These are phyloP conservation scores for Hemisphaericaspora lyxosophila DNA, from an alignment of 1,139 yeast genomes.

Conservation along the genomic window DNA sequence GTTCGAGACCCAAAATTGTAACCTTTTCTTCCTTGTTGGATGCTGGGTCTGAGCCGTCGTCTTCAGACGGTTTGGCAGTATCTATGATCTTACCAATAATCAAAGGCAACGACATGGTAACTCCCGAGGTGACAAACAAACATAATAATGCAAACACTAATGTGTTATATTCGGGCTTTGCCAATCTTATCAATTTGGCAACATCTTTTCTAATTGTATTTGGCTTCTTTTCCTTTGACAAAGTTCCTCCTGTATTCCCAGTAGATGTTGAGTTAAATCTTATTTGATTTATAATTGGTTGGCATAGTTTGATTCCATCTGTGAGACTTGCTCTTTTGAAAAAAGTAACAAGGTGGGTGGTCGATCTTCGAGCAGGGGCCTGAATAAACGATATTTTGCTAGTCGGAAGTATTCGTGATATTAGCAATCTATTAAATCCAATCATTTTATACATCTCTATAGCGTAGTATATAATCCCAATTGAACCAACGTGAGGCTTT, in stretches of 20 bases:
- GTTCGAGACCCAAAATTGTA: constrained; percentile 33
- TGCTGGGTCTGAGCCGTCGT: constrained; percentile 6
- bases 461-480: too few species aligned
- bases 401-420: constrained; percentile 5
- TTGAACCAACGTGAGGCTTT: too few species aligned
- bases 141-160: constrained; percentile 55
- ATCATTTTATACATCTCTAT: constrained; percentile 6
- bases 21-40: constrained; percentile 41
- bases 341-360: too few species aligned
- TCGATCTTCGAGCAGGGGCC: constrained; percentile 2
- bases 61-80: constrained; percentile 26
- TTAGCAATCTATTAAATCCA: constrained; percentile 6
- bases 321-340: not conserved
- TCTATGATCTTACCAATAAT: constrained; percentile 72
- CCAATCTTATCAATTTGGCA: constrained; percentile 31
- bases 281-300: constrained; percentile 1
- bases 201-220: constrained; percentile 19
- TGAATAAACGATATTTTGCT: not conserved
- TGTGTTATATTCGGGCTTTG: constrained; percentile 38
- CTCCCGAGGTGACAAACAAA: constrained; percentile 53
- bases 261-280: constrained; percentile 7
- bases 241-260: not conserved
- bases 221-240: constrained; percentile 2
- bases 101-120: constrained; percentile 70
- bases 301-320: not conserved